phyloP scores from a whole-genome alignment of 106 monocot genomes.

The Triglochin maritima region DNA sequence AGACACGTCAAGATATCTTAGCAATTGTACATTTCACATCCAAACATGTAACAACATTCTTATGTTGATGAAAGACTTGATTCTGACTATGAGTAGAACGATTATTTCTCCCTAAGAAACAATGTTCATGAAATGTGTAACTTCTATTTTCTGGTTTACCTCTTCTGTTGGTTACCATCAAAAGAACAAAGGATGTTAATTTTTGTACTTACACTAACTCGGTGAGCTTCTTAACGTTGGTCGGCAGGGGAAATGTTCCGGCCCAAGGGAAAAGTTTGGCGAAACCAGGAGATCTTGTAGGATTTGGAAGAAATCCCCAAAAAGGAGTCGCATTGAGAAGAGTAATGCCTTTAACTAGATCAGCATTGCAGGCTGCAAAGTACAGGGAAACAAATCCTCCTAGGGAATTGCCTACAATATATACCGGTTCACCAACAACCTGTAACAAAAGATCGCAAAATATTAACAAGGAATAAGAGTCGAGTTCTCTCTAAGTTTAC shows the following conservation, averaged over 20 bases:
- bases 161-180: too few species aligned
- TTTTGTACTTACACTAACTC: slow-evolving; percentile 61
- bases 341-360: slow-evolving; percentile 82
- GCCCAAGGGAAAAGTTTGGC: slow-evolving; percentile 86
- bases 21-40: background rate
- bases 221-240: slow-evolving; percentile 44
- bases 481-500: background rate
- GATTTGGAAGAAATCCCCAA: slow-evolving; percentile 95
- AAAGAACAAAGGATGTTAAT: background rate
- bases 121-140: too few species aligned
- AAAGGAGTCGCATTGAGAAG: slow-evolving; percentile 97
- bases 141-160: too few species aligned
- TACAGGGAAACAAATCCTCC: slow-evolving; percentile 86
- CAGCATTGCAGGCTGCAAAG: slow-evolving; percentile 54
- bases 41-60: background rate
- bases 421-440: slow-evolving; percentile 93
- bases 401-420: slow-evolving; percentile 89
- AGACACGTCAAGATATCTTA: slow-evolving; percentile 4
- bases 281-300: slow-evolving; percentile 51
- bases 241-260: slow-evolving; percentile 82
- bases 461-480: background rate
- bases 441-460: slow-evolving; percentile 2
- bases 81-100: too few species aligned
- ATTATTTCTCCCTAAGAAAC: too few species aligned
- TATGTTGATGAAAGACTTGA: too few species aligned